Evolutionary conservation across 192 early-diverging fungal species (phyloP).

Genomic region (Coemansia sp.): DNA sequence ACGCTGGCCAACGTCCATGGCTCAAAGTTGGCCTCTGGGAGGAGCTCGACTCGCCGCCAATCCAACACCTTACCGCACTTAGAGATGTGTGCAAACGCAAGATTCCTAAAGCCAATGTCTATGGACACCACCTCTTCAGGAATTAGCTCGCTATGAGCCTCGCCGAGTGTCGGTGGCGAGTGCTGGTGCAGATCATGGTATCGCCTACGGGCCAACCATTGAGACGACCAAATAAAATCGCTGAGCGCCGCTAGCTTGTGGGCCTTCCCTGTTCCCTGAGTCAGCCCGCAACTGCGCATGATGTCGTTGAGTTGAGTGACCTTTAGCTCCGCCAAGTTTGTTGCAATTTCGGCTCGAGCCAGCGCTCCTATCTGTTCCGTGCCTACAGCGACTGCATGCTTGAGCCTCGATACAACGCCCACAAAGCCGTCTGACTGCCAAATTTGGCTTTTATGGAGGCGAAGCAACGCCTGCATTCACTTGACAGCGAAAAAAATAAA

Average conservation of each 20-base stretch:
- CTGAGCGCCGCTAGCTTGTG: slow-evolving; percentile 36
- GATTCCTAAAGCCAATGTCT: slow-evolving; percentile 56
- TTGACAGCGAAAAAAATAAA: not conserved
- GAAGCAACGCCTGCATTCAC: slow-evolving; percentile 2
- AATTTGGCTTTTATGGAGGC: not conserved
- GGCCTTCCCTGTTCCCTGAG: slow-evolving; percentile 38
- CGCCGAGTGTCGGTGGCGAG: slow-evolving; percentile 3
- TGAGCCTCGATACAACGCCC: not conserved
- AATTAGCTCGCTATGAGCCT: slow-evolving; percentile 24
- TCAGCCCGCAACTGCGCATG: slow-evolving; percentile 43
- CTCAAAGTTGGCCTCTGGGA: slow-evolving; percentile 43
- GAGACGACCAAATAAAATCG: slow-evolving; percentile 38
- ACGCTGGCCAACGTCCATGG: slow-evolving; percentile 50
- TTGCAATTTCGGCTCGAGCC: slow-evolving; percentile 17
- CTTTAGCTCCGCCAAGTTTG: slow-evolving; percentile 25
- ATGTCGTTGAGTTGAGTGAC: slow-evolving; percentile 33
- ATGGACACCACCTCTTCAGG: slow-evolving; percentile 54
- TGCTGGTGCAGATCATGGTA: slow-evolving; percentile 6
- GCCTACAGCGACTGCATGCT: not conserved
- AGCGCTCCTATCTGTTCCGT: not conserved
- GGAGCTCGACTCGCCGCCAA: slow-evolving; percentile 51
- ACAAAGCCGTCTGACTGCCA: not conserved
- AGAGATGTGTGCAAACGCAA: slow-evolving; percentile 54
- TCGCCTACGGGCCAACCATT: slow-evolving; percentile 28
- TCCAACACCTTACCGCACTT: slow-evolving; percentile 29